Evolutionary conservation across 805 yeast species (phyloP).

Genomic region (Candida multigemmis): DNA sequence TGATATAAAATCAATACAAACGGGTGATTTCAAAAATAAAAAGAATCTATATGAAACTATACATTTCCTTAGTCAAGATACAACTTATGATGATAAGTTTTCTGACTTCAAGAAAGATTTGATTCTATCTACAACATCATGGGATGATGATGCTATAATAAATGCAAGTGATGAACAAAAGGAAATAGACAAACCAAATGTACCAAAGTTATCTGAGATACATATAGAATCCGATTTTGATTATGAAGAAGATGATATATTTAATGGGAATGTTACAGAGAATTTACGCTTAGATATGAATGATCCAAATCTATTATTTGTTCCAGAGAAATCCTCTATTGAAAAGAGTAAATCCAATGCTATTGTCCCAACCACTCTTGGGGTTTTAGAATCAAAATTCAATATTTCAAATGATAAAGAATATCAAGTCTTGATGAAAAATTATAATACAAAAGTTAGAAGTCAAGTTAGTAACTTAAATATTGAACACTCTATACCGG

Average conservation of each 20-base stretch:
- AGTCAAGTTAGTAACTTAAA: slow-evolving; percentile 84
- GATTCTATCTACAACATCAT: slow-evolving; percentile 62
- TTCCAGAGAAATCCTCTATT: slow-evolving; percentile 9
- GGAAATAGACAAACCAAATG: slow-evolving; percentile 1
- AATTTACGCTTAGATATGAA: slow-evolving; percentile 67
- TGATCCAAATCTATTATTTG: slow-evolving; percentile 72
- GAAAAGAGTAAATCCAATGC: slow-evolving; percentile 17
- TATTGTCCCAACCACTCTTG: slow-evolving; percentile 44
- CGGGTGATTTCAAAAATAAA: slow-evolving; percentile 9
- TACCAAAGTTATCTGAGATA: slow-evolving; percentile 5
- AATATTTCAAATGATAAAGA: slow-evolving; percentile 84
- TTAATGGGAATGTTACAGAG: slow-evolving; percentile 50
- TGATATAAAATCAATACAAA: slow-evolving; percentile 22
- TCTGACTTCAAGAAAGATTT: slow-evolving; percentile 42
- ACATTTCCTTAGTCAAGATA: slow-evolving; percentile 22
- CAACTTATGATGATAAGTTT: slow-evolving; percentile 27
- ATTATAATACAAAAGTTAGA: slow-evolving; percentile 86
- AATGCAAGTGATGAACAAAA: slow-evolving; percentile 31
- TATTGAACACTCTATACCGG: slow-evolving; percentile 89
- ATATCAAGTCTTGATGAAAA: slow-evolving; percentile 73
- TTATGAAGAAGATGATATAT: slow-evolving; percentile 59
- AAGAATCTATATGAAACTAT: slow-evolving; percentile 12
- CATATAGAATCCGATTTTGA: slow-evolving; percentile 16
- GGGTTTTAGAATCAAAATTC: slow-evolving; percentile 49
- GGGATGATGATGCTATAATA: slow-evolving; percentile 63